These are phyloP conservation scores for Oxytropis ochrocephala DNA, from an alignment of 306 rosid genomes.

Conservation along the genomic window DNA sequence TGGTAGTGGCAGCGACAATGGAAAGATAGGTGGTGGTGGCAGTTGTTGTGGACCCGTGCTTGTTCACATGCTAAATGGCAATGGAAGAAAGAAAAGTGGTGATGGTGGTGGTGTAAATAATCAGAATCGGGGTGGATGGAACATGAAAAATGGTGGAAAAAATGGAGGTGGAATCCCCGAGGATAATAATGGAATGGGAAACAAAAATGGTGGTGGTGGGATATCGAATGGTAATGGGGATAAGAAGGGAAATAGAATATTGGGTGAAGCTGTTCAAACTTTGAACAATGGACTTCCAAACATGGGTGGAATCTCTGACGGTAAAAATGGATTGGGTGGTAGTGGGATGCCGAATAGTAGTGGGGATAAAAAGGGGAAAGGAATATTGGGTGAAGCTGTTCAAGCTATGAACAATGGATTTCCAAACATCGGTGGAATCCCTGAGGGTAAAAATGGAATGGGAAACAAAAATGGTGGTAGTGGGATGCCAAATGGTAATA, in stretches of 20 bases:
- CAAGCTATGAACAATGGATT: too few relatives aligned
- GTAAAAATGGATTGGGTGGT: conserved; percentile 9
- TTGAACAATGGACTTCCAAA: too few relatives aligned
- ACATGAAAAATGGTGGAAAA: conserved; percentile 15
- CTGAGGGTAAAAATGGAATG: too few relatives aligned
- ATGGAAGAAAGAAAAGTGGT: conserved; percentile 30
- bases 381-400: too few relatives aligned
- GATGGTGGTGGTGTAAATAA: background rate
- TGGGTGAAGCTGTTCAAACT: too few relatives aligned
- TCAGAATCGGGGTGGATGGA: conserved; percentile 21
- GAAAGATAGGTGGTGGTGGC: background rate
- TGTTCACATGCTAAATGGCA: conserved; percentile 16
- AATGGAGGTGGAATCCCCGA: conserved; percentile 5
- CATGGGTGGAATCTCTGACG: conserved; percentile 16
- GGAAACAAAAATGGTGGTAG: background rate
- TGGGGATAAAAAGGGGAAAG: too few relatives aligned
- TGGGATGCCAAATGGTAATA: too few relatives aligned
- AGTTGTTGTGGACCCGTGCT: conserved; percentile 14
- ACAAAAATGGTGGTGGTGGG: conserved; percentile 17
- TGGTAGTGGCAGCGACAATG: background rate
- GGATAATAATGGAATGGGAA: conserved; percentile 22
- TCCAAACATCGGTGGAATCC: too few relatives aligned
- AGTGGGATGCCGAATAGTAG: too few relatives aligned
- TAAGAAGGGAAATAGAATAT: too few relatives aligned
- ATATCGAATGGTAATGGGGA: conserved; percentile 20